Base-by-base conservation (phyloP, 331 rosid species). In the Phaseolus coccineus region DNA sequence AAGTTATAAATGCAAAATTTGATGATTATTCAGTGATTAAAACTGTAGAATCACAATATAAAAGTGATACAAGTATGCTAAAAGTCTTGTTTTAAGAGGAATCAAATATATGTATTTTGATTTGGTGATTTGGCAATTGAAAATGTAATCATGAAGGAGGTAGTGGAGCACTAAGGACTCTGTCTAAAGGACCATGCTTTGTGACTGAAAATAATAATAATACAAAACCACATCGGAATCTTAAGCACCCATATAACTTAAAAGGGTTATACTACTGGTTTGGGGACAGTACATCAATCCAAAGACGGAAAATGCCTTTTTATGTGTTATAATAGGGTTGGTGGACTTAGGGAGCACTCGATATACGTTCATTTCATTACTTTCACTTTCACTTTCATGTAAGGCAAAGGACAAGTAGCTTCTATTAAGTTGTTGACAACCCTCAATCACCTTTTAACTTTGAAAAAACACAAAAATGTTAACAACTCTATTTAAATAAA, bases 271-370 rank as follows among this genome's bases (percentile, higher is more conserved):
- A 56, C 33, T 13, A 27, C 64, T 66, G 35, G 47, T 59, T 52
- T 79, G 69, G 77, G 59, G 44, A 46, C 61, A 53, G 24, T 39
- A n/a, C 70, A 35, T 56, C 42, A 28, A 58, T 27, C 76, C 69
- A 65, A 77, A 71, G 72, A 51, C 76, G 80, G 71, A 83, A 77
- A 72, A 55, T 64, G 71, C 66, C 80, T 71, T 83, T 75, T 47
- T 35, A 51, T 65, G 39, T 47, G 55, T 50, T 77, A 65, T 76
- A 6, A 63, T 40, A 55, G 52, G 61, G 77, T 69, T 79, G 69
- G 77, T 58, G 77, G 42, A 69, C 28, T 30, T 30, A 3, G 52
- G 50, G 3, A 46, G 76, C 63, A 70, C 64, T 57, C 30, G 44
- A 57, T 70, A 57, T 59, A 4, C 77, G 8, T 70, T 22, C 55